Evolutionary conservation across 306 rosid species (phyloP).

Genomic region (Begonia loranthoides): DNA sequence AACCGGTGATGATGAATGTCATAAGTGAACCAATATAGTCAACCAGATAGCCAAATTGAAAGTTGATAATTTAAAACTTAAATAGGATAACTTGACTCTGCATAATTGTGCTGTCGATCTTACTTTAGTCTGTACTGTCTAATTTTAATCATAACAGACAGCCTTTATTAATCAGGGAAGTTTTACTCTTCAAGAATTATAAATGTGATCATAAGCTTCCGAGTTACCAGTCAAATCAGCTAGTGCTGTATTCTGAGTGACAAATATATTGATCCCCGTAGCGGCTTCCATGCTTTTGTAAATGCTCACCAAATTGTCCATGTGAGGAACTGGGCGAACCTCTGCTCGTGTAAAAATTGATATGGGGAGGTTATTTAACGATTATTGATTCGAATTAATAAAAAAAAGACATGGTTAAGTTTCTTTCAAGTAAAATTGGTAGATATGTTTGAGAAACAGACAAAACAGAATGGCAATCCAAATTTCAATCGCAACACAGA

Average conservation of each 20-base stretch:
- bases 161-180: neutral
- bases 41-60: neutral
- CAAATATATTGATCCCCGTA: slow-evolving; percentile 55
- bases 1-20: no score
- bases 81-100: neutral
- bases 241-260: slow-evolving; percentile 38
- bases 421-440: no score
- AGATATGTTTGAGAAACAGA: no score
- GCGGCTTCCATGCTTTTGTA: slow-evolving; percentile 84
- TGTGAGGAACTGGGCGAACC: slow-evolving; percentile 85
- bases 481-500: neutral
- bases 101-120: neutral
- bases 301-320: slow-evolving; percentile 75
- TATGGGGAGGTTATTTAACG: no score
- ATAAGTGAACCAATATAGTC: neutral
- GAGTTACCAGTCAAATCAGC: slow-evolving; percentile 56
- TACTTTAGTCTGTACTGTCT: neutral
- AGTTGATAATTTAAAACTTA: no score
- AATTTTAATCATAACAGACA: neutral
- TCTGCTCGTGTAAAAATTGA: slow-evolving; percentile 19
- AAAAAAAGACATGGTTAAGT: no score
- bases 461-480: neutral
- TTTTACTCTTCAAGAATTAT: neutral
- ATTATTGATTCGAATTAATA: no score
- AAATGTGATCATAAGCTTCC: slow-evolving; percentile 16